Percentiles rank a stretch among this genome's conserved stretches.
Evolutionary conservation across 352 stramenopile species (phyloP).

Genomic region (Phytophthora nicotianae): DNA sequence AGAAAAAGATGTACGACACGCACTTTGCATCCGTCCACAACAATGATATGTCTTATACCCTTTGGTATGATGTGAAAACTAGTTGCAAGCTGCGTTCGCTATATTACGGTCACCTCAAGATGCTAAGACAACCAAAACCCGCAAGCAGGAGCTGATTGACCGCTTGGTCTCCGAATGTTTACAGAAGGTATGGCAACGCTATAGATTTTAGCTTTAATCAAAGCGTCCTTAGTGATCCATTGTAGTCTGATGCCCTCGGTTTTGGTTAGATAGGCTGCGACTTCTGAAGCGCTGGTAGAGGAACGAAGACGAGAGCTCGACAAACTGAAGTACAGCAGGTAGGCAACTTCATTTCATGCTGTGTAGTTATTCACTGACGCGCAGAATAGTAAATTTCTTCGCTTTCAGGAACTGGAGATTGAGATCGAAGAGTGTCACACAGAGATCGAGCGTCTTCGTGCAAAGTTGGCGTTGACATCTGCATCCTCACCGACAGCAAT

Average conservation of each 20-base stretch:
- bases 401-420: slow-evolving; percentile 64
- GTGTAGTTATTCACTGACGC: slow-evolving; percentile 2
- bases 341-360: neutral
- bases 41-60: neutral
- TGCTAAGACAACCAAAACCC: slow-evolving; percentile 66
- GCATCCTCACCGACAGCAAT: slow-evolving; percentile 23
- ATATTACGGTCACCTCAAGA: slow-evolving; percentile 65
- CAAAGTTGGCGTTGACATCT: slow-evolving; percentile 24
- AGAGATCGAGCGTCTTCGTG: slow-evolving; percentile 59
- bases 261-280: slow-evolving; percentile 46
- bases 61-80: neutral
- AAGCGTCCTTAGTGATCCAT: slow-evolving; percentile 12
- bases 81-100: slow-evolving; percentile 67
- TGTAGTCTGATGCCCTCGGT: slow-evolving; percentile 3
- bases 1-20: slow-evolving; percentile 56
- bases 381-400: slow-evolving; percentile 64
- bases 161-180: slow-evolving; percentile 62
- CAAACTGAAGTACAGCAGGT: slow-evolving; percentile 62
- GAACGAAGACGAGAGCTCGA: slow-evolving; percentile 64
- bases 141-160: slow-evolving; percentile 62
- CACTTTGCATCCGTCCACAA: neutral
- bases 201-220: neutral
- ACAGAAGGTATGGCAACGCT: slow-evolving; percentile 42
- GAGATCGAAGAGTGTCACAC: slow-evolving; percentile 64
- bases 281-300: slow-evolving; percentile 58